Evolutionary conservation across 2,329 filamentous ascomycete species (phyloP), one percentile per base, ranked within the genome.

Genomic region (Hypoxylon sp.): DNA sequence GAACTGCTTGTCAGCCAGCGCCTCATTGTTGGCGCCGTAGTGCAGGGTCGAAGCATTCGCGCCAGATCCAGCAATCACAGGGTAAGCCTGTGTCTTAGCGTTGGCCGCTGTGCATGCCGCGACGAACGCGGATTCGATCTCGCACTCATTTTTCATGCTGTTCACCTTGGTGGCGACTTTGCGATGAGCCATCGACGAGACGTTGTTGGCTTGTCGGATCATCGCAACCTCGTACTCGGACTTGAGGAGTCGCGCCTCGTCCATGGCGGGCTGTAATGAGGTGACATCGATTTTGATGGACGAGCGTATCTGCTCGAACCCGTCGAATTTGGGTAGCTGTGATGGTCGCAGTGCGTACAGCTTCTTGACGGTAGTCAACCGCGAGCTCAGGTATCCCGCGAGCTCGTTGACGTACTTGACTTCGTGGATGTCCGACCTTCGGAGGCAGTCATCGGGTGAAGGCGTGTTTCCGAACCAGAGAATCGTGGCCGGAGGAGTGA

Each of bases 61-160:
- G 1, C 93, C 93, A 1, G 88, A 84, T 2, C 89, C 93, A 34
- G 90, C 90, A 62, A 99, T 97, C n/a, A 91, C 82, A 35, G 87
- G 83, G 68, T 99, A 99, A 0, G 93, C 86, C 74, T 96, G 90
- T 40, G 83, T 77, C 57, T 88, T 88, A 3, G 90, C 88, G 55
- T 88, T 89, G 42, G 81, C 77, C 5, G 86, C 80, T 38, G 89
- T 84, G 68, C 91, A 96, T 15, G 82, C 81, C 23, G 83, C 80
- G 16, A 87, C 75, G 67, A 96, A 96, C 7, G 87, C 75, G 31
- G 89, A 91, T 67, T 96, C 89, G 17, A 96, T 81, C 61, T 97
- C 85, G 25, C 89, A 83, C 75, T 99, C 93, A 62, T 89, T 95
- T 12, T 72, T 78, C 55, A 92, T 82, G 1, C 69, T 67, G 15